Evolutionary conservation across 495 filamentous ascomycete species (phyloP).

Genomic region (Penicillium argentinense): DNA sequence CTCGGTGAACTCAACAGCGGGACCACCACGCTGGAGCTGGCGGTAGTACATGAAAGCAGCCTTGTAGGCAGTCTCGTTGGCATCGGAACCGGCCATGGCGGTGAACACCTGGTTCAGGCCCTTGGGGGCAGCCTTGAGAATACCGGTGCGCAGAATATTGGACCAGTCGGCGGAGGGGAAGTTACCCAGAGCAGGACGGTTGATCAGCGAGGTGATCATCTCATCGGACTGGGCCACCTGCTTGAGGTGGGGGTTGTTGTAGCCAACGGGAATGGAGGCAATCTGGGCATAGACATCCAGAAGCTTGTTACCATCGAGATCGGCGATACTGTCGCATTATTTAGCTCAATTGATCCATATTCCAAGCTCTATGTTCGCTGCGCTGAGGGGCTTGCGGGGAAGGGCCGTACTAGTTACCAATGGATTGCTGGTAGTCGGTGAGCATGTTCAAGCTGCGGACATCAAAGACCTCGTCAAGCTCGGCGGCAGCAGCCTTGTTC

Average conservation of each 20-base stretch:
- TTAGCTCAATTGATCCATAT: slow-evolving; percentile 29
- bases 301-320: slow-evolving; percentile 70
- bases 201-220: slow-evolving; percentile 83
- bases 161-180: slow-evolving; percentile 93
- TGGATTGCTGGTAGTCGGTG: slow-evolving; percentile 70
- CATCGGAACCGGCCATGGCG: slow-evolving; percentile 91
- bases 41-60: slow-evolving; percentile 98
- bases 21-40: slow-evolving; percentile 82
- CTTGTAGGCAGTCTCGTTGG: slow-evolving; percentile 99
- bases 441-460: slow-evolving; percentile 92
- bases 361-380: too few relatives aligned
- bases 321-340: slow-evolving; percentile 63
- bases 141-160: slow-evolving; percentile 78
- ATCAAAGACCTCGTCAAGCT: slow-evolving; percentile 86
- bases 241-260: slow-evolving; percentile 85
- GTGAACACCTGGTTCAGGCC: slow-evolving; percentile 97
- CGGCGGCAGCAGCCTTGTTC: slow-evolving; percentile 65
- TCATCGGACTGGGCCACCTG: slow-evolving; percentile 70
- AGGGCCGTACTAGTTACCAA: slow-evolving; percentile 57
- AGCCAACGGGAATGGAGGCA: slow-evolving; percentile 94
- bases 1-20: slow-evolving; percentile 76
- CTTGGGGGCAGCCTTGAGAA: slow-evolving; percentile 85
- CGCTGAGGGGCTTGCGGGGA: too few relatives aligned
- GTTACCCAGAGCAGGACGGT: slow-evolving; percentile 93
- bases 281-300: slow-evolving; percentile 91